Evolutionary conservation across 2,329 filamentous ascomycete genomes (phyloP), one percentile per base, ranked within the genome.

Genomic region (Dendrostoma leiphaemia): DNA sequence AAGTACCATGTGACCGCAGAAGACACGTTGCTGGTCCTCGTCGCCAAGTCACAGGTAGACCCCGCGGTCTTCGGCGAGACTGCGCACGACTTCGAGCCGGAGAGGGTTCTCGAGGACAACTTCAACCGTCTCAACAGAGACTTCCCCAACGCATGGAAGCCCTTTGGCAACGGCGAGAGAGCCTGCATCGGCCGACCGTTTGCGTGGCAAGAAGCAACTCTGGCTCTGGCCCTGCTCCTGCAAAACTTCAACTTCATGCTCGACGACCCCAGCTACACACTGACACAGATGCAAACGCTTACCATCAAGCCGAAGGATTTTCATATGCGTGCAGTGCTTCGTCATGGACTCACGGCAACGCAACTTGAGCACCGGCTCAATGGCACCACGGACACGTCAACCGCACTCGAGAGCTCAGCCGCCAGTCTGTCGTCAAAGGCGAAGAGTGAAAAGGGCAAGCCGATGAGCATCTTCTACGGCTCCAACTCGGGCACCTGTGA

Each of bases 401-500:
- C 52, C 4, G 79, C 83, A 1, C 71, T 76, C 13, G 77, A 81
- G 21, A 76, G 80, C 46, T 73, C 72, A 2, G 45, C 34, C 12
- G 35, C 44, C 3, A 64, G 84, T 3, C 67, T 85, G 51, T 71
- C 72, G 23, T 23, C 29, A 23, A 17, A n/a, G 44, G 47, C 31
- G 41, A 51, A 34, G 4, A 35, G 34, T 5, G 41, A 28, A 4
- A 58, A 61, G 12, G 69, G 69, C 21, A 74, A 73, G 54, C 77
- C 76, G 0, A 67, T 91, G 58, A 78, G 79, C 5, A 77, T 91
- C 12, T 78, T 86, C 31, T 91, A 88, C 62, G 88, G 88, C 3
- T 88, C 84, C 9, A 90, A 90, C 64, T 84, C 82, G 2, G 88
- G 88, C 1, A 91, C 88, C 4, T 90, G 88, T 65, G 84, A 90